phyloP scores from a whole-genome alignment of 805 yeast genomes.

The Kuraishia molischiana region DNA sequence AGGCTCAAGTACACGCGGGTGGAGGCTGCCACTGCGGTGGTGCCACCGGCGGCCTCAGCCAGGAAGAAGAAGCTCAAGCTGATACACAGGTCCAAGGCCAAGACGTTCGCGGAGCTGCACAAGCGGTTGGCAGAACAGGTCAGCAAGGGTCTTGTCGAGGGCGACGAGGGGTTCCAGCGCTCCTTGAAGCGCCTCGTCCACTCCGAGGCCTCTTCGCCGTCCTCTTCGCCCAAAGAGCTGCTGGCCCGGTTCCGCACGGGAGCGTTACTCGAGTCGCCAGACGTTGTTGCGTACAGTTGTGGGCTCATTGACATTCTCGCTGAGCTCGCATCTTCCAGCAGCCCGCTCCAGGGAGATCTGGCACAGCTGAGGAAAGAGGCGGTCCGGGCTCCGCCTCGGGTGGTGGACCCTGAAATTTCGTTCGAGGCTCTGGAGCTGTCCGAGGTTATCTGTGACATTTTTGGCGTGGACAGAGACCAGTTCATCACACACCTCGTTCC shows the following conservation, averaged over 20 bases:
- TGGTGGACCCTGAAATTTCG: not conserved
- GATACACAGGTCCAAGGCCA: not conserved
- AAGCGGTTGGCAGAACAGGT: not conserved
- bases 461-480: not conserved
- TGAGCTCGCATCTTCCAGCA: not conserved
- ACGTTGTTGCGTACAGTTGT: not conserved
- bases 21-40: too few species aligned
- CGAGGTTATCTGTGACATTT: not conserved
- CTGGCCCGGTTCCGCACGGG: not conserved
- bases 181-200: not conserved
- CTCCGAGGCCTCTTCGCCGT: not conserved
- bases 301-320: not conserved
- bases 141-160: not conserved
- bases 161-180: not conserved
- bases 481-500: not conserved
- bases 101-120: not conserved
- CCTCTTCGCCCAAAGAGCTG: not conserved
- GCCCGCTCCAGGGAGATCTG: not conserved
- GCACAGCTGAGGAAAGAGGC: not conserved
- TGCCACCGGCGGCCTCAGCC: too few species aligned
- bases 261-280: not conserved
- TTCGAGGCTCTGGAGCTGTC: not conserved
- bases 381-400: not conserved
- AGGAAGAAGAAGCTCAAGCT: too few species aligned
- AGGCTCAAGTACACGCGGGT: not conserved